phyloP scores from a whole-genome alignment of 306 rosid genomes.

The Cucurbita ficifolia region DNA sequence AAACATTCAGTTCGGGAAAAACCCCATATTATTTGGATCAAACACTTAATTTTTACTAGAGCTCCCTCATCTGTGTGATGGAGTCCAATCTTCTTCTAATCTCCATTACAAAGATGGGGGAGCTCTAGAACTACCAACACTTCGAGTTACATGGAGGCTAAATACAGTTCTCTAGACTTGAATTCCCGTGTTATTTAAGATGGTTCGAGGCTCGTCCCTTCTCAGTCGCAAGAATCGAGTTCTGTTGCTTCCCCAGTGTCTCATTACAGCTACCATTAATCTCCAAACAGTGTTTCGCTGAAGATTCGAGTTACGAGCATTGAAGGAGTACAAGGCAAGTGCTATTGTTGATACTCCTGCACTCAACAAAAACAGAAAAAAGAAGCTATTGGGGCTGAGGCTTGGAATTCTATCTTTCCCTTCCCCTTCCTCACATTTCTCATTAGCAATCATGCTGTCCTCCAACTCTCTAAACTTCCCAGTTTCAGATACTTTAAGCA shows the following conservation, averaged over 20 bases:
- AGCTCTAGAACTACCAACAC: background rate
- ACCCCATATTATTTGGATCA: no score
- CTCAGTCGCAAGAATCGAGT: conserved; percentile 13
- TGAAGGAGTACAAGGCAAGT: conserved; percentile 16
- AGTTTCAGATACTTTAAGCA: conserved; percentile 16
- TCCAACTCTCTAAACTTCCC: conserved; percentile 18
- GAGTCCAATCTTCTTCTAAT: background rate
- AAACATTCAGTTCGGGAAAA: no score
- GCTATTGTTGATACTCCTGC: conserved; percentile 28
- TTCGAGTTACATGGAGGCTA: background rate
- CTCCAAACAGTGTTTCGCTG: conserved; percentile 8
- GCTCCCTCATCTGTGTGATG: background rate
- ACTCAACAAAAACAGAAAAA: conserved; percentile 21
- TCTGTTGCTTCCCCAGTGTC: conserved; percentile 11
- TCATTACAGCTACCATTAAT: conserved; percentile 9
- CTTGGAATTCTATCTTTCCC: conserved; percentile 9
- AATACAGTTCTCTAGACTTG: background rate
- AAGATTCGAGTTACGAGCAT: background rate
- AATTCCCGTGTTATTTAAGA: background rate
- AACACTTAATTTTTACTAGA: background rate
- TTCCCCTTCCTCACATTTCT: conserved; percentile 13
- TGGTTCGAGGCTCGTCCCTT: conserved; percentile 6
- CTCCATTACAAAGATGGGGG: background rate
- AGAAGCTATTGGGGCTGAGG: conserved; percentile 26
- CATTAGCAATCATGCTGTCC: conserved; percentile 20